A percentile compares a stretch with the other conserved stretches of the same genome.
These are phyloP conservation scores for Zygosaccharomyces lentus DNA, from an alignment of 805 yeast genomes.

Conservation along the genomic window DNA sequence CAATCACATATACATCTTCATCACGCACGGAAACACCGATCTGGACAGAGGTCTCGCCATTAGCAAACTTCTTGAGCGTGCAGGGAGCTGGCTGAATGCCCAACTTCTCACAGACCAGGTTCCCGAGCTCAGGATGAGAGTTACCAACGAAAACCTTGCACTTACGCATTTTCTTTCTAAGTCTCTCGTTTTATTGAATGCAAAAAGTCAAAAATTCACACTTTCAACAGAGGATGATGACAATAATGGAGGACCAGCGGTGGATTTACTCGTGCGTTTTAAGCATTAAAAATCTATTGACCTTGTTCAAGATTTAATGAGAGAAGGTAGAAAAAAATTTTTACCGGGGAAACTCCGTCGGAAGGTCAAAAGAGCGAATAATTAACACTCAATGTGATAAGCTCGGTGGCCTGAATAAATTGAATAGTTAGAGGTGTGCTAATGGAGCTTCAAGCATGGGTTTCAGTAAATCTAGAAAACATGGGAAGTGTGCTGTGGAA, in stretches of 20 bases:
- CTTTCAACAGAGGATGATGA: neutral
- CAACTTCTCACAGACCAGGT: conserved; percentile 79
- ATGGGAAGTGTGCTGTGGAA: neutral
- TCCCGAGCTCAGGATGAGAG: conserved; percentile 93
- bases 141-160: conserved; percentile 95
- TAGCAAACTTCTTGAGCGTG: conserved; percentile 84
- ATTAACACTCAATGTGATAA: conserved; percentile 1
- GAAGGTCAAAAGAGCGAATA: neutral
- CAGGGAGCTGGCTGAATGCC: conserved; percentile 95
- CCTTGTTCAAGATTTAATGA: neutral
- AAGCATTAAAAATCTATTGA: neutral
- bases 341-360: conserved; percentile 9
- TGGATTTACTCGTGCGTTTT: neutral
- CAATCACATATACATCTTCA: conserved; percentile 92
- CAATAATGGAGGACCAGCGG: neutral
- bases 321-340: conserved; percentile 2
- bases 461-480: neutral
- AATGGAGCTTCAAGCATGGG: neutral
- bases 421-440: neutral
- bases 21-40: conserved; percentile 94
- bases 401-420: neutral
- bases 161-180: conserved; percentile 67
- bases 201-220: neutral
- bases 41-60: conserved; percentile 96
- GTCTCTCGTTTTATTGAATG: neutral